phyloP scores from a whole-genome alignment of 108 stramenopile species.

The Schizochytrium sp. region DNA sequence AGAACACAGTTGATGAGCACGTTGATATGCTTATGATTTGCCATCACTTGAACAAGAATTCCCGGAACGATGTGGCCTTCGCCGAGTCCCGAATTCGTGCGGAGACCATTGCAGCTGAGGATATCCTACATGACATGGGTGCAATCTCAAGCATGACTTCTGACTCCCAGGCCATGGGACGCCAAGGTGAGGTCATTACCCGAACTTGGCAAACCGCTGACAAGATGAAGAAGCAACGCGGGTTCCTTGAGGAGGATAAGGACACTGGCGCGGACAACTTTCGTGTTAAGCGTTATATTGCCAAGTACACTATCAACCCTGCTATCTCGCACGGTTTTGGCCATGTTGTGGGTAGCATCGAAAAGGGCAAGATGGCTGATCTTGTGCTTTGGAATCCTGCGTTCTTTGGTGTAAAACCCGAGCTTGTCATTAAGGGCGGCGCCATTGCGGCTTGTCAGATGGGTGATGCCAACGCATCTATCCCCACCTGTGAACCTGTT shows the following conservation, averaged over 20 bases:
- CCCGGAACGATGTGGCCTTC: conserved; percentile 62
- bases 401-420: conserved; percentile 94
- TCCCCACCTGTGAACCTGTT: conserved; percentile 97
- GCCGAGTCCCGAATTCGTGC: conserved; percentile 90
- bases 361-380: conserved; percentile 94
- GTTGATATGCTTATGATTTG: conserved; percentile 98
- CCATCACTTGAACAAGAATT: conserved; percentile 82
- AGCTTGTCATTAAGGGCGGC: conserved; percentile 97
- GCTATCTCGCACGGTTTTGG: conserved; percentile 96
- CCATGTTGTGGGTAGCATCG: conserved; percentile 89
- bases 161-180: conserved; percentile 96
- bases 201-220: conserved; percentile 98
- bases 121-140: conserved; percentile 96
- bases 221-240: conserved; percentile 98
- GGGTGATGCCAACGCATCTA: conserved; percentile 97
- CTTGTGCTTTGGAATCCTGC: conserved; percentile 93
- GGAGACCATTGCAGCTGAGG: conserved; percentile 97
- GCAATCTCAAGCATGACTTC: conserved; percentile 92
- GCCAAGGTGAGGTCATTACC: conserved; percentile 96
- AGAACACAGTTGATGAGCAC: conserved; percentile 97
- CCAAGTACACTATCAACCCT: conserved; percentile 99
- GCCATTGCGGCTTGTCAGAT: conserved; percentile 93
- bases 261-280: conserved; percentile 86
- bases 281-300: conserved; percentile 91
- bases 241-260: conserved; percentile 85